Percentiles rank a stretch among this genome's conserved stretches.
Conservation (phyloP, 495 filamentous ascomycete genomes). For the Aspergillus bridgeri region DNA sequence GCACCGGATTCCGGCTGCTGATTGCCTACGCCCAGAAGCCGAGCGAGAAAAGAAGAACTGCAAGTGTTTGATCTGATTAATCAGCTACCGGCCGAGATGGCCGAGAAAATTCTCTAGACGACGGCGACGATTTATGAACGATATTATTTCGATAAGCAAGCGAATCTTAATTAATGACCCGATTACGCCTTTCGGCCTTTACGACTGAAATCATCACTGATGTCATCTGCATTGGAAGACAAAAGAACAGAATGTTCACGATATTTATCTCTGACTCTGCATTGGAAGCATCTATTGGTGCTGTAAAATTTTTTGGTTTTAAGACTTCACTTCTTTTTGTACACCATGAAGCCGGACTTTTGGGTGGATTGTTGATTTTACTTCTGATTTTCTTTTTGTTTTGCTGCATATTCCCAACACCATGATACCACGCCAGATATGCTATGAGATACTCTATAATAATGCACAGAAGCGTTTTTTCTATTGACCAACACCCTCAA, state of each 20-base stretch:
- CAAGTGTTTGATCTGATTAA: slow-evolving; percentile 37
- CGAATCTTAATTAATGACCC: not conserved
- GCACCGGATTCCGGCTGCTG: slow-evolving; percentile 83
- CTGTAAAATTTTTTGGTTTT: not conserved
- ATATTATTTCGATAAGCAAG: not conserved
- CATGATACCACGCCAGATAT: not conserved
- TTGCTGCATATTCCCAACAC: not conserved
- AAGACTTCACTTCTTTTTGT: slow-evolving; percentile 8
- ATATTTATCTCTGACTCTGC: not conserved
- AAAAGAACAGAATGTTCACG: not conserved
- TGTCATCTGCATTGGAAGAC: not conserved
- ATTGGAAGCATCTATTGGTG: not conserved
- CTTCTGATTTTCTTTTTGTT: slow-evolving; percentile 2
- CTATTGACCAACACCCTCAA: too few relatives aligned
- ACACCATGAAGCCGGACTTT: slow-evolving; percentile 15
- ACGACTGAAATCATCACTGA: too few relatives aligned
- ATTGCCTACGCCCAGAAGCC: slow-evolving; percentile 91
- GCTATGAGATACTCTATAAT: not conserved
- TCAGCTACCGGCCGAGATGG: not conserved
- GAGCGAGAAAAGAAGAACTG: slow-evolving; percentile 55
- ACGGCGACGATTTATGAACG: not conserved
- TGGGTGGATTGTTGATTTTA: slow-evolving; percentile 10
- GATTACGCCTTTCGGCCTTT: not conserved
- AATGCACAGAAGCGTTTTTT: not conserved
- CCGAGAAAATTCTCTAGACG: not conserved